A percentile compares a stretch with the other conserved stretches of the same genome.
Conservation (phyloP, 805 yeast species). For the Starmerella etchellsii region DNA sequence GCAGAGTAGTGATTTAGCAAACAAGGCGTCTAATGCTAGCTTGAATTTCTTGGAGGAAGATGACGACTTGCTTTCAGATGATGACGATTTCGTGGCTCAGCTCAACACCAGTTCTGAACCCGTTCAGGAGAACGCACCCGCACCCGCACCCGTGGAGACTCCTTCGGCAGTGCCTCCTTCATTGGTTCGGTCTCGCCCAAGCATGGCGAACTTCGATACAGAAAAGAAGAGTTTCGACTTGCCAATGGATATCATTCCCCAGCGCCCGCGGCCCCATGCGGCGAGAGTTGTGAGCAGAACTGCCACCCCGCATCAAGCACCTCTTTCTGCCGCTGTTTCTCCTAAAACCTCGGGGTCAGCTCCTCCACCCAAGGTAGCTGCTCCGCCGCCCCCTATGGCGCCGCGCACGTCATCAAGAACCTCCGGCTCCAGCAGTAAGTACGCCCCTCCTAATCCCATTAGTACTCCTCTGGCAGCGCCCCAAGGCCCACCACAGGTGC, state of each 20-base stretch:
- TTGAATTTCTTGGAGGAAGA: conserved; percentile 27
- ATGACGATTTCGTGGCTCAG: conserved; percentile 1
- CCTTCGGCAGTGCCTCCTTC: not conserved
- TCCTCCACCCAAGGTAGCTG: too few relatives aligned
- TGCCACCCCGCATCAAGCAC: conserved; percentile 6
- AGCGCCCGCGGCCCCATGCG: conserved; percentile 18
- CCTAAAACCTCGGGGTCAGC: too few relatives aligned
- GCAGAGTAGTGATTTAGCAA: too few relatives aligned
- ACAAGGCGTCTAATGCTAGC: too few relatives aligned
- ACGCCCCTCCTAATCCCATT: too few relatives aligned
- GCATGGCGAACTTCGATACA: conserved; percentile 20
- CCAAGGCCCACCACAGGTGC: too few relatives aligned
- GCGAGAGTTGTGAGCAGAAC: conserved; percentile 6
- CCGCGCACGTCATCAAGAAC: too few relatives aligned
- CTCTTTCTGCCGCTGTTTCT: too few relatives aligned
- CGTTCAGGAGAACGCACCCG: not conserved
- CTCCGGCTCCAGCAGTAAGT: too few relatives aligned
- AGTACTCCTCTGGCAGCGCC: too few relatives aligned
- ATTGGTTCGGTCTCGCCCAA: too few relatives aligned
- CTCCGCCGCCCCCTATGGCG: too few relatives aligned
- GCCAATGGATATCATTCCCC: conserved; percentile 26
- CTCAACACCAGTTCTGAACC: not conserved
- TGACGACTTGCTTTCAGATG: conserved; percentile 26
- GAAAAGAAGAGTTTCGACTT: conserved; percentile 26
- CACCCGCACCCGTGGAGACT: not conserved